phyloP scores from a whole-genome alignment of 768 basidiomycete genomes.

The Mycena rebaudengoi region DNA sequence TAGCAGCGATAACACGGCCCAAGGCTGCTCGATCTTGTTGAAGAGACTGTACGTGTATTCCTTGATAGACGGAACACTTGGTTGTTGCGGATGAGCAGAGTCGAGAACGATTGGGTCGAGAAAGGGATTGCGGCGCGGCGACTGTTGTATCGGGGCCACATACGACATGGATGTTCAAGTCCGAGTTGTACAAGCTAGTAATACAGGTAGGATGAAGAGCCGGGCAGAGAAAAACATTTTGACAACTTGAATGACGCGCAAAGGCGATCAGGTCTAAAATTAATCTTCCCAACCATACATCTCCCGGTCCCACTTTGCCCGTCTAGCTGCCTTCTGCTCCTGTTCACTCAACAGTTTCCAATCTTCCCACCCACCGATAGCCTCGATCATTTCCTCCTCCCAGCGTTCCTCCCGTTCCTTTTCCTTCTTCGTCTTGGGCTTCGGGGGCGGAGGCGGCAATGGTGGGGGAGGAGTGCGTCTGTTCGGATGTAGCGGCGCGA shows the following conservation, averaged over 20 bases:
- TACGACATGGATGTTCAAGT: slow-evolving; percentile 5
- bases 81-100: neutral
- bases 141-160: neutral
- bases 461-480: slow-evolving; percentile 79
- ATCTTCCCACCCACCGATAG: slow-evolving; percentile 70
- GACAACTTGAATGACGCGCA: neutral
- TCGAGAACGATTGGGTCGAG: neutral
- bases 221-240: too few relatives aligned
- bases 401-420: slow-evolving; percentile 79
- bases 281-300: slow-evolving; percentile 66
- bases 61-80: neutral
- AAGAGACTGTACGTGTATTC: slow-evolving; percentile 39
- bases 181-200: neutral
- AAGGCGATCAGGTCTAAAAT: neutral
- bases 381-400: slow-evolving; percentile 82
- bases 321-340: slow-evolving; percentile 62
- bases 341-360: slow-evolving; percentile 59
- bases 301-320: slow-evolving; percentile 70
- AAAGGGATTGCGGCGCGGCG: slow-evolving; percentile 12
- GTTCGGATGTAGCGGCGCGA: slow-evolving; percentile 81
- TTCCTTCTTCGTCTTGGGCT: slow-evolving; percentile 84
- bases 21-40: slow-evolving; percentile 42
- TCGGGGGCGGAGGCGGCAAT: slow-evolving; percentile 71
- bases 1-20: slow-evolving; percentile 56
- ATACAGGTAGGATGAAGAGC: too few relatives aligned